Evolutionary conservation across 2,329 filamentous ascomycete species (phyloP).

Genomic region (Paraphaeosphaeria minitans): DNA sequence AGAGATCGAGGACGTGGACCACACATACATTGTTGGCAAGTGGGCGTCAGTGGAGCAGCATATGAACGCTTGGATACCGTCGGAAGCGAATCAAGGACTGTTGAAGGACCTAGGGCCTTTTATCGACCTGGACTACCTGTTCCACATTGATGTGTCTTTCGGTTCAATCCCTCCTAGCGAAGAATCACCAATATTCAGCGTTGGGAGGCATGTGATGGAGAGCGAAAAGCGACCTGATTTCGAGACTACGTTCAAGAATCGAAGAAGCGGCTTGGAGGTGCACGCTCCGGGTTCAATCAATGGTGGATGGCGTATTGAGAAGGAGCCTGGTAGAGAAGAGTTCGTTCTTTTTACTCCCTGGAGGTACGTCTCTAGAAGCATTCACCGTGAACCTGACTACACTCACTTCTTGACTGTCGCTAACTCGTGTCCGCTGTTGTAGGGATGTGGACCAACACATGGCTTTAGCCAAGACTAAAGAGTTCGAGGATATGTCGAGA

Average conservation of each 20-base stretch:
- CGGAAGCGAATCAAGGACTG: constrained; percentile 46
- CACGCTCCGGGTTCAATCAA: neutral
- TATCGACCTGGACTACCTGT: constrained; percentile 48
- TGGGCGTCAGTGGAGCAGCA: constrained; percentile 33
- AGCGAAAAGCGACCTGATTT: neutral
- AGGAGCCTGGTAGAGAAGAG: neutral
- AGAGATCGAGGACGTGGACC: neutral
- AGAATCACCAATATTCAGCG: neutral
- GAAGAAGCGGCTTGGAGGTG: neutral
- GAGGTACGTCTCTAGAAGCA: neutral
- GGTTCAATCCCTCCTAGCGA: constrained; percentile 25
- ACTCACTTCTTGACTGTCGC: neutral
- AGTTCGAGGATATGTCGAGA: constrained; percentile 1
- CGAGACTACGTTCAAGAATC: constrained; percentile 1
- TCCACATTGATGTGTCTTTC: constrained; percentile 49
- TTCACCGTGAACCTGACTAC: too few species aligned
- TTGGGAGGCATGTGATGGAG: constrained; percentile 6
- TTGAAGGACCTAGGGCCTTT: constrained; percentile 41
- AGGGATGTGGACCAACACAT: neutral
- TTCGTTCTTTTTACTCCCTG: constrained; percentile 6
- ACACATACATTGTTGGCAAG: constrained; percentile 4
- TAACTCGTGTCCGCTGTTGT: neutral
- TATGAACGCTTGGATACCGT: constrained; percentile 48
- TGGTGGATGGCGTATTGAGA: constrained; percentile 6
- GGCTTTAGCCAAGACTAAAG: neutral